A percentile compares a stretch with the other conserved stretches of the same genome.
phyloP scores from a whole-genome alignment of 148 eudicot species.

The Vaccinium myrtillus region DNA sequence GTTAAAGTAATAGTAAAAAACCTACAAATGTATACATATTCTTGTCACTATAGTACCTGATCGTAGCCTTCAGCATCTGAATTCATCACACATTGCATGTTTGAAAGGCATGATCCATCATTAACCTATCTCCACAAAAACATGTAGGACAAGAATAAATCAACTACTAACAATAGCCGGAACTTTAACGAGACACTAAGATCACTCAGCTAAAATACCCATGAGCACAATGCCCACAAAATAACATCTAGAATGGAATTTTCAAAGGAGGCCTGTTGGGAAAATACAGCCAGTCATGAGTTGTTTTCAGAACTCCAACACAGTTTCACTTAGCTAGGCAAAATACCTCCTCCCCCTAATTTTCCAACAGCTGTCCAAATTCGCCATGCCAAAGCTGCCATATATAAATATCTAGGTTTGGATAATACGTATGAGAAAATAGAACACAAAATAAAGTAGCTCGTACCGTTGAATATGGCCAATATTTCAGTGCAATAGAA shows the following conservation, averaged over 20 bases:
- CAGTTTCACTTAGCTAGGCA: not conserved
- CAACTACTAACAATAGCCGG: not conserved
- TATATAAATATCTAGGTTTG: not conserved
- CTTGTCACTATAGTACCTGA: slow-evolving; percentile 51
- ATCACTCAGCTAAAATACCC: too few relatives aligned
- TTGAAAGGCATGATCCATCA: slow-evolving; percentile 95
- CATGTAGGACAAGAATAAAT: not conserved
- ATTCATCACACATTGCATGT: slow-evolving; percentile 94
- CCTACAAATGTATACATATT: not conserved
- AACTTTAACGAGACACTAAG: not conserved
- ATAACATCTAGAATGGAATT: not conserved
- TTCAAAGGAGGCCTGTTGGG: not conserved
- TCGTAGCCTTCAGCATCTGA: slow-evolving; percentile 96
- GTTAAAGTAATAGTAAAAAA: not conserved
- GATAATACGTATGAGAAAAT: not conserved
- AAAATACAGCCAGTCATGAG: not conserved
- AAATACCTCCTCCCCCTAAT: not conserved
- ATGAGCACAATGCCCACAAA: not conserved
- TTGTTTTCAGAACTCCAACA: not conserved
- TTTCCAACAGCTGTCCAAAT: not conserved
- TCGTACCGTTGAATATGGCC: not conserved
- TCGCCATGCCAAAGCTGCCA: not conserved
- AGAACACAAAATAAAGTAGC: not conserved
- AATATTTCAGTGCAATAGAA: not conserved
- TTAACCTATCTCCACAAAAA: slow-evolving; percentile 51